Evolutionary conservation across 192 early-diverging fungal genomes (phyloP), one percentile per base, ranked within the genome.

Genomic region (Coemansia sp.): DNA sequence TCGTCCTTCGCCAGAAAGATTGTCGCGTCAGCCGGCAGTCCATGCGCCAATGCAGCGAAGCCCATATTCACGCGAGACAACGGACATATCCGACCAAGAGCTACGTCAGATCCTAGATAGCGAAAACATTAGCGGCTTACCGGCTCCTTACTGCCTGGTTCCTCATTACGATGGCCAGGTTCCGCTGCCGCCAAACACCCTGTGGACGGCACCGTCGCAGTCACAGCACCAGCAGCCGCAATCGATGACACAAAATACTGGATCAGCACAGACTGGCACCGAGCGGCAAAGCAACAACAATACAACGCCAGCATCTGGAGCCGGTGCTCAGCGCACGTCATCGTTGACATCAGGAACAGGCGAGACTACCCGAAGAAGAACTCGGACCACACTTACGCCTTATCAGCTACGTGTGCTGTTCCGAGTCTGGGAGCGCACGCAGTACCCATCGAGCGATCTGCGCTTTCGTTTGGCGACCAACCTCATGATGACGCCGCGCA

Each of bases 401-500:
- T 82, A 80, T 41, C 88, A 89, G 75, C 61, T 84, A 38, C 59
- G 82, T 8, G 86, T 88, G 0, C 53, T 89, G 27, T 79, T 79
- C 54, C 57, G 81, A 19, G 82, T 90, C 54, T 88, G 90, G 66
- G 73, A 72, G 52, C 75, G 85, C 43, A 91, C 88, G 14, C 85
- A 82, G 43, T 89, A 90, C 52, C 93, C 93, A 18, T 88, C 86
- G 22, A 86, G 89, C 8, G 87, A 90, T 57, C 70, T 87, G 67
- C 86, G 93, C 49, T 70, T 87, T 49, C 83, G 83, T 32, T 83
- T 95, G 13, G 91, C 89, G n/a, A 75, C 76, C 26, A 74, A 78
- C 45, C 81, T 93, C 13, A 81, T 85, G 61, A 93, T 95, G 93
- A 86, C 88, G 27, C 89, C 91, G 22, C 86, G 92, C 37, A 87